Evolutionary conservation across 768 basidiomycete genomes (phyloP).

Genomic region (Calocybe cyanea): DNA sequence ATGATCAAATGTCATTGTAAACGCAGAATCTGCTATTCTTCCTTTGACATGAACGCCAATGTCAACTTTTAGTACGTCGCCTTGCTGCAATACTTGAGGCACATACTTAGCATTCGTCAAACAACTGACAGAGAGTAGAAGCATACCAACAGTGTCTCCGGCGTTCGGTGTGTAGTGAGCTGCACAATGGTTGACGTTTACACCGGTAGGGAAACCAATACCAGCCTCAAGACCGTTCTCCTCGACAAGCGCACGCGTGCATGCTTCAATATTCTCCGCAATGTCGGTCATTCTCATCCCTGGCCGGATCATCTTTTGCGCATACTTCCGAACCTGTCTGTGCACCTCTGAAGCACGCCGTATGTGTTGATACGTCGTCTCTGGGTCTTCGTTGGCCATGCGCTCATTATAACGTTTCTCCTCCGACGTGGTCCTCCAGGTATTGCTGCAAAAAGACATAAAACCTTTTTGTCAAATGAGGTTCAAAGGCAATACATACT

Average conservation of each 20-base stretch:
- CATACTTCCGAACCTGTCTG: constrained; percentile 82
- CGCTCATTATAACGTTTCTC: constrained; percentile 86
- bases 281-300: constrained; percentile 96
- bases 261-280: constrained; percentile 89
- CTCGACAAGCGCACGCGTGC: constrained; percentile 87
- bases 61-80: constrained; percentile 93
- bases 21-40: constrained; percentile 91
- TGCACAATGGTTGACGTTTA: constrained; percentile 91
- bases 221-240: constrained; percentile 83
- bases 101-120: background rate
- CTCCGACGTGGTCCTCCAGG: constrained; percentile 85
- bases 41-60: constrained; percentile 97
- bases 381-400: constrained; percentile 73
- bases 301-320: constrained; percentile 79
- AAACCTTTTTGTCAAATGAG: constrained; percentile 3
- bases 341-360: constrained; percentile 95
- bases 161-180: constrained; percentile 97
- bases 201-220: constrained; percentile 94
- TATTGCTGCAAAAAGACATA: constrained; percentile 53
- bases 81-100: constrained; percentile 11
- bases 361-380: constrained; percentile 84
- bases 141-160: constrained; percentile 77
- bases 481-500: constrained; percentile 53
- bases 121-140: background rate
- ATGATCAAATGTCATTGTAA: constrained; percentile 86